These are phyloP conservation scores for Lachancea thermotolerans DNA, from an alignment of 805 yeast genomes.

Conservation along the genomic window DNA sequence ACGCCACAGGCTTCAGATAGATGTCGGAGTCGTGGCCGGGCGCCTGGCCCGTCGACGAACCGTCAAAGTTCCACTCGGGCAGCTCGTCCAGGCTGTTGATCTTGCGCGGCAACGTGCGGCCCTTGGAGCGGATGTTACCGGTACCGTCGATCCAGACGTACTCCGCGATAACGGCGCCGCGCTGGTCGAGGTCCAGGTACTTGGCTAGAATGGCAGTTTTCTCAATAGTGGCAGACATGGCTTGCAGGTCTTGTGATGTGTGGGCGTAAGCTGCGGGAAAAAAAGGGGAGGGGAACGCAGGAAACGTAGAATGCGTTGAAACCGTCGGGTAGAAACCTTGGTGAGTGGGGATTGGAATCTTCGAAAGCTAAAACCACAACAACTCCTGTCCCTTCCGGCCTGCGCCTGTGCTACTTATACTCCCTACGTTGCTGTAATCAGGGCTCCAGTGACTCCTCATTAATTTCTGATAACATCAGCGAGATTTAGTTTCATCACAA, in stretches of 20 bases:
- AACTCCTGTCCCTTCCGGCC: no score
- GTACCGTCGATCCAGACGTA: conserved; percentile 96
- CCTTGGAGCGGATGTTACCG: conserved; percentile 88
- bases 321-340: no score
- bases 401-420: no score
- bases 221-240: conserved; percentile 19
- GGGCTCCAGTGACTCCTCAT: no score
- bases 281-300: not conserved
- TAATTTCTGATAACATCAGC: no score
- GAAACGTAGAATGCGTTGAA: no score
- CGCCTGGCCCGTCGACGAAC: conserved; percentile 97
- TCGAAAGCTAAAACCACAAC: no score
- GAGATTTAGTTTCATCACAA: not conserved
- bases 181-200: conserved; percentile 77
- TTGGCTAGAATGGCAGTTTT: conserved; percentile 79
- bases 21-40: conserved; percentile 97
- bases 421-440: no score
- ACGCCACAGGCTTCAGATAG: conserved; percentile 91
- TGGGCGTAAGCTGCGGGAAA: not conserved
- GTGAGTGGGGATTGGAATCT: no score
- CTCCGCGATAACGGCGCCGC: conserved; percentile 86
- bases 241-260: not conserved
- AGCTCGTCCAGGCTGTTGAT: conserved; percentile 74
- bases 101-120: conserved; percentile 70
- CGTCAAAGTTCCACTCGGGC: conserved; percentile 99